Base-by-base conservation (phyloP, 495 filamentous ascomycete species). In the Penicillium silybi region DNA sequence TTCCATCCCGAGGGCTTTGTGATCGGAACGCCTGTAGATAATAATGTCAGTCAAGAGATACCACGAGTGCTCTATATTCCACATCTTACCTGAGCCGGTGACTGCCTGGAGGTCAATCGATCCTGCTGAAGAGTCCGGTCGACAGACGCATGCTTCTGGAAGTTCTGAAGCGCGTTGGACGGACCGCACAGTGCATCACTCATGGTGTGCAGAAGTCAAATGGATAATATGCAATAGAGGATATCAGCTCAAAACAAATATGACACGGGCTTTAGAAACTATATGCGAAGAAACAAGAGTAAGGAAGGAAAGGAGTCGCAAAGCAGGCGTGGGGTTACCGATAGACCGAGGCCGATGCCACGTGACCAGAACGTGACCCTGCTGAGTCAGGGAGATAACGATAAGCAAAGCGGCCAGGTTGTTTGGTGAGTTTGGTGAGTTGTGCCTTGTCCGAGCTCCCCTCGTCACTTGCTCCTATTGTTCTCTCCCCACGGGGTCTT, bases 121-220 rank as follows among this genome's bases (percentile, higher is more conserved):
- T 97, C 92, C 67, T 95, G 92, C 59, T 97, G 91, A 39, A 92
- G 76, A 5, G 86, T 85, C 16, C 87, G 78, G 65, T 97, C 89
- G 41, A 83, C 79, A 10, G 84, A 79, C 4, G 83, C 75, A 70
- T 96, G 91, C 57, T 92, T 87, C 58, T 89, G 81, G 58, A 96
- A 86, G 60, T 81, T 88, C 63, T 93, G 87, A 35, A 93, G 82
- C 53, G 90, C 83, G 69, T 92, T 96, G 10, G 91, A 91, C 20
- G 92, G 90, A 39, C 92, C 90, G 69, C 92, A 97, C 44, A 95
- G 77, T 52, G 79, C 78, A 65, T 95, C 90, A 42, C 85, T 76
- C 91, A 95, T 95, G 67, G n/a, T 16, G 9, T 10, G 37, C n/a
- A 18, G 18, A 18, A n/a, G 6, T 18, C 4, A 18, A 39, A 39